A percentile compares a stretch with the other conserved stretches of the same genome.
Conservation (phyloP, 805 yeast species). For the Wickerhamomyces bisporus region DNA sequence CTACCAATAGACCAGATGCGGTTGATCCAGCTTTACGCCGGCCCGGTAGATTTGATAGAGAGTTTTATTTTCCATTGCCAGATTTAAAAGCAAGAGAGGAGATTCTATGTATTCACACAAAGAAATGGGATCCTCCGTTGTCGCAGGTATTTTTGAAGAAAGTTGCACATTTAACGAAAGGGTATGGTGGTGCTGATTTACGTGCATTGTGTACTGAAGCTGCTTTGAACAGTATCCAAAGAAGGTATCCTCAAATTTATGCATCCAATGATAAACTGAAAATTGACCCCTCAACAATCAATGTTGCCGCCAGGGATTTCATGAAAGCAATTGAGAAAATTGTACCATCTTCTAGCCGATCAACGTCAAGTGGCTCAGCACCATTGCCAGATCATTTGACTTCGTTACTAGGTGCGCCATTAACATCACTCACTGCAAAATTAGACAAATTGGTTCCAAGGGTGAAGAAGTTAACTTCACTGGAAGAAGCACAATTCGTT, state of each 20-base stretch:
- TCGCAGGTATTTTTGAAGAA: constrained; percentile 51
- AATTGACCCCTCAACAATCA: constrained; percentile 66
- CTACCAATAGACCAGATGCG: constrained; percentile 96
- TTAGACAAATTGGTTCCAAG: constrained; percentile 61
- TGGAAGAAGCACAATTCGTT: constrained; percentile 66
- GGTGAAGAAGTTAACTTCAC: constrained; percentile 44
- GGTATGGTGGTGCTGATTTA: constrained; percentile 97
- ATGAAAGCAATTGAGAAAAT: constrained; percentile 80
- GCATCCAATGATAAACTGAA: constrained; percentile 63
- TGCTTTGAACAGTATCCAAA: constrained; percentile 85
- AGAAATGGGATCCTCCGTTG: constrained; percentile 80
- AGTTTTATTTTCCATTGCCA: constrained; percentile 93
- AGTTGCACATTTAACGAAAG: constrained; percentile 80
- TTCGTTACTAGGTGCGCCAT: constrained; percentile 54
- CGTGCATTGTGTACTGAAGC: constrained; percentile 95
- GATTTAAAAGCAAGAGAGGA: constrained; percentile 72
- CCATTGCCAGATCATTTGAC: constrained; percentile 73
- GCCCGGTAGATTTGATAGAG: constrained; percentile 97
- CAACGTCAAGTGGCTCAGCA: constrained; percentile 64
- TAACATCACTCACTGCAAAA: constrained; percentile 39
- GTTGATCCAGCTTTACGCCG: constrained; percentile 97
- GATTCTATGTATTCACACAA: constrained; percentile 81
- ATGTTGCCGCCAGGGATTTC: constrained; percentile 78
- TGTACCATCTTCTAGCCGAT: constrained; percentile 88
- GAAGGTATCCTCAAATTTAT: constrained; percentile 92